Evolutionary conservation across 202 grass and related monocot genomes (phyloP), one percentile per base, ranked within the genome.

Genomic region (Musa balbisiana): DNA sequence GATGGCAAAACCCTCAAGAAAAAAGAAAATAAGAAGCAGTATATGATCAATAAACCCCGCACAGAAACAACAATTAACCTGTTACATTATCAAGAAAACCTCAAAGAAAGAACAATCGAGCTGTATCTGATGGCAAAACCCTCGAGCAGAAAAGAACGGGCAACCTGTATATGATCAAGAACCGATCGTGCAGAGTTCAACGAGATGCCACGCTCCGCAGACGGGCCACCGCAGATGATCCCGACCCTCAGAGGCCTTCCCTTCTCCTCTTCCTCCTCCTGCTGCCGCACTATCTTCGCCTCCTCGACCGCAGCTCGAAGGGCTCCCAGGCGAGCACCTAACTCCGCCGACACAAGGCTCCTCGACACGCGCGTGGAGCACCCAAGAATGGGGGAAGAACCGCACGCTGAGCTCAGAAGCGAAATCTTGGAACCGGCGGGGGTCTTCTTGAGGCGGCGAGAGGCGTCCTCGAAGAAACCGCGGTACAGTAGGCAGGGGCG

Each of bases 181-280:
- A 97, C 86, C 2, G 93, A 93, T 77, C 93, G 82, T 9, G 93
- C 90, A 11, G 93, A 93, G 83, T 97, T 93, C 87, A 97, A 87
- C 24, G 93, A 97, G 75, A 97, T 82, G 69, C 93, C 93, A 63
- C 93, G 71, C 84, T 93, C 93, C 19, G 88, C 84, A 24, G 93
- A 97, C 66, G 93, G 93, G 17, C 93, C 93, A 64, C 93, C 90
- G 75, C 93, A 97, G 23, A 97, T 67, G 75, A 97, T 79, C 55
- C 90, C 93, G 13, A 97, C 90, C 22, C 86, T 83, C 51, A 97
- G 78, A n/a, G 86, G 90, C 74, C 86, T 70, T 25, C 73, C 82
- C 70, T 79, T 58, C 82, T 52, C 65, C 33, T 62, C 76, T 19
- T 43, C 50, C 64, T 22, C 84, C 54, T 51, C 74, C n/a, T 12